phyloP scores from a whole-genome alignment of 2,329 filamentous ascomycete genomes.

The Trichoderma arundinaceum region DNA sequence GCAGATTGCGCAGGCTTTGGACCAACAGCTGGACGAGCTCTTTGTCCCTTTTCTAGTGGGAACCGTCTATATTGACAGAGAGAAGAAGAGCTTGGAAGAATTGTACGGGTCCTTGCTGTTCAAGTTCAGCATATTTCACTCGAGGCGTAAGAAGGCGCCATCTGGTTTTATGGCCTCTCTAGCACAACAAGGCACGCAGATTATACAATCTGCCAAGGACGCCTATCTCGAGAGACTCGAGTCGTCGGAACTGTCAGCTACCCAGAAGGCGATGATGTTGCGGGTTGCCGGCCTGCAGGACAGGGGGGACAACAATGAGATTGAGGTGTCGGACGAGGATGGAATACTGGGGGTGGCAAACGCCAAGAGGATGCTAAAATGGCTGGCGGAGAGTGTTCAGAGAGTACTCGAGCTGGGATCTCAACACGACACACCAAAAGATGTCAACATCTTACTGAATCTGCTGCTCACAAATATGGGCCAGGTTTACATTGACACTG shows the following conservation, averaged over 20 bases:
- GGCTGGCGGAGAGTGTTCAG: conserved; percentile 93
- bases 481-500: conserved; percentile 75
- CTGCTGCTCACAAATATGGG: conserved; percentile 87
- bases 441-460: conserved; percentile 83
- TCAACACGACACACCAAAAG: conserved; percentile 87
- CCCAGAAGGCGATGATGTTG: conserved; percentile 89
- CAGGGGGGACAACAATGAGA: conserved; percentile 78
- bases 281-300: conserved; percentile 85
- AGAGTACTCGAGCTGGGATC: conserved; percentile 89
- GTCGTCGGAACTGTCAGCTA: conserved; percentile 83
- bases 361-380: conserved; percentile 97
- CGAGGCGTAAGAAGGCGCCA: conserved; percentile 81
- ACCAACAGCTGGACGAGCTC: conserved; percentile 77
- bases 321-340: conserved; percentile 89
- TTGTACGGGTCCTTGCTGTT: conserved; percentile 90
- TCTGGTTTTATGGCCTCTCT: conserved; percentile 92
- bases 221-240: conserved; percentile 89
- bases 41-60: conserved; percentile 74
- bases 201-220: conserved; percentile 86
- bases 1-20: conserved; percentile 77
- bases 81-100: conserved; percentile 74
- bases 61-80: conserved; percentile 72
- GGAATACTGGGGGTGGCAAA: conserved; percentile 81
- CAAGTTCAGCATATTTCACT: conserved; percentile 96
- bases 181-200: conserved; percentile 85